Conservation (phyloP, 805 yeast genomes). For the Starmerella geochares region DNA sequence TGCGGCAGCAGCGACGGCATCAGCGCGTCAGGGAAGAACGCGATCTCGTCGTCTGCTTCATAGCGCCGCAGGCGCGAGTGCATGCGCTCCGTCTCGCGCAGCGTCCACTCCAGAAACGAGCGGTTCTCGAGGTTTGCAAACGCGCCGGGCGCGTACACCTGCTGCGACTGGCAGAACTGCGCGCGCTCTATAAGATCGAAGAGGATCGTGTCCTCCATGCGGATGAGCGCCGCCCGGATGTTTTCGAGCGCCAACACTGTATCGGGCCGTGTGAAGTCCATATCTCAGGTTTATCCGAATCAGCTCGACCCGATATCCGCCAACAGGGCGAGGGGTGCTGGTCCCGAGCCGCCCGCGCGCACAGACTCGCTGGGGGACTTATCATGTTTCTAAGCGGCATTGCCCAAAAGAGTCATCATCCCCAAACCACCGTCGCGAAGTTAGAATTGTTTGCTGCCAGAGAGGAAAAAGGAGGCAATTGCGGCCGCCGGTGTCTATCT, state of each 20-base stretch:
- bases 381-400: background rate
- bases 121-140: conserved; percentile 60
- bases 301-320: background rate
- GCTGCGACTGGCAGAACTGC: conserved; percentile 65
- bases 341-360: background rate
- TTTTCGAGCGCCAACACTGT: conserved; percentile 70
- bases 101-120: conserved; percentile 78
- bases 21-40: conserved; percentile 66
- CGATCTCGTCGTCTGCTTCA: conserved; percentile 88
- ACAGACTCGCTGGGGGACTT: background rate
- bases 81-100: conserved; percentile 60
- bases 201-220: conserved; percentile 95
- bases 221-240: conserved; percentile 71
- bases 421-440: no score
- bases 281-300: conserved; percentile 25
- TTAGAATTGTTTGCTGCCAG: no score
- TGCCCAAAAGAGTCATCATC: background rate
- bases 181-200: conserved; percentile 89
- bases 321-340: background rate
- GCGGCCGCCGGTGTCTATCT: background rate
- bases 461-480: no score
- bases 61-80: conserved; percentile 79
- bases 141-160: conserved; percentile 53
- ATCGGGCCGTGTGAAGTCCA: conserved; percentile 80
- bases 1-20: conserved; percentile 69